Evolutionary conservation across 441 rosid genomes (phyloP), one percentile per base, ranked within the genome.

Genomic region (Syzygium malaccense): DNA sequence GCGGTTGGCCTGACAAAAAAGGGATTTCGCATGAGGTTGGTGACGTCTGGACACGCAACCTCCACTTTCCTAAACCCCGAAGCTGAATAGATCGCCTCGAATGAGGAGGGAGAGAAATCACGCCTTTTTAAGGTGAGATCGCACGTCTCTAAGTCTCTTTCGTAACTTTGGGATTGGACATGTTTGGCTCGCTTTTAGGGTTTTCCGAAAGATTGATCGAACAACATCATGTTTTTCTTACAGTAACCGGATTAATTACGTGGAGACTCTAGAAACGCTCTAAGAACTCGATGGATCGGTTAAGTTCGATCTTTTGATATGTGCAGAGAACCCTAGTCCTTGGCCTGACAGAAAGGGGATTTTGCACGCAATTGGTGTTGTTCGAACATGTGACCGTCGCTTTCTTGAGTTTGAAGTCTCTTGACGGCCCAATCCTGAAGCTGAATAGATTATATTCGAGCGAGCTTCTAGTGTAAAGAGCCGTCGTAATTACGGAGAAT

Each of bases 221-320:
- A 30, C 75, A 20, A 8, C 3, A 55, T 55, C 23, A 18, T 18
- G 1, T 55, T 55, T 6, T 18, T 45, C 48, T 45, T 45, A 45
- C 48, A 9, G 48, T 45, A 45, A 45, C 48, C 2, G 9, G 48
- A 45, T 45, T 45, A 33, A 33, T 68, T 68, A 68, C 33, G 1
- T 11, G 25, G 83, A 71, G 5, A 37, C 28, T 0, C 0, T 0
- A 0, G 17, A 6, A 25, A 75, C 0, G 5, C n/a, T 41, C 15
- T 23, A 4, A 75, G 1, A 12, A 58, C 15, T 58, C 3, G 7
- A 12, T 58, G 64, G 15, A 11, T 3, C 7, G 17, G 7, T 14
- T 13, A 28, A 60, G 66, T 60, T 12, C 32, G 8, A 6, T 5
- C 17, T 28, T 60, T 14, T 8, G 18, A 60, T 5, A 0, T 2